Base-by-base conservation (phyloP, 2,329 filamentous ascomycete species). In the Atkinsonella texensis region DNA sequence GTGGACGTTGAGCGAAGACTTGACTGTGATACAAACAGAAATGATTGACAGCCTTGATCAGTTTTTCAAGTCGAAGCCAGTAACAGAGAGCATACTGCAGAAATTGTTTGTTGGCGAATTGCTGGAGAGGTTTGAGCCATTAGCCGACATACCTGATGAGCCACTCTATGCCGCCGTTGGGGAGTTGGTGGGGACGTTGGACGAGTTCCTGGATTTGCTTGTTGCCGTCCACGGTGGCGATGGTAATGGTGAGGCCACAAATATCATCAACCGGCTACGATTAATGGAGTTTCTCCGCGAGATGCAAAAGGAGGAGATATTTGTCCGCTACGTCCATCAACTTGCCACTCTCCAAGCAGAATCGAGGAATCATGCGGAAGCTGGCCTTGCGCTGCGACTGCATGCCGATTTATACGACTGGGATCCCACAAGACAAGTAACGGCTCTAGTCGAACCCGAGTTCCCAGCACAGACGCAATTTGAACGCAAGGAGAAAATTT, bases 281-380 rank as follows among this genome's bases (percentile, higher is more conserved):
- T 73, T 97, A 28, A 96, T 97, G 90, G 89, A 96, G 59, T 97
- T 96, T 68, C 77, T 97, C 59, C 86, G 89, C 57, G 89, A 96
- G 63, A 95, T 96, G 85, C 87, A 94, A 58, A 95, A 95, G 63
- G 89, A 95, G 65, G 90, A 96, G 61, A 95, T 96, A 52, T 97
- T 95, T 66, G 86, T 95, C 57, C 85, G 89, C 57, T 96, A 97
- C 61, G 90, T 97, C 13, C 91, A 97, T 63, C 89, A 96, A 66
- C 76, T 97, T 18, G 87, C 89, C 2, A 73, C 81, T 40, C 73
- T 93, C 12, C 91, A 97, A 65, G 77, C 79, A 9, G 79, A 84
- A 41, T 79, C 85, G 4, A 77, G 85, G 53, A 93, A 95, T 60
- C 81, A 84, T 56, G 87, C 89, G 0, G 90, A 96, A 68, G 91